A percentile compares a stretch with the other conserved stretches of the same genome.
Evolutionary conservation across 352 stramenopile genomes (phyloP).

Genomic region (Pythium myriotylum): DNA sequence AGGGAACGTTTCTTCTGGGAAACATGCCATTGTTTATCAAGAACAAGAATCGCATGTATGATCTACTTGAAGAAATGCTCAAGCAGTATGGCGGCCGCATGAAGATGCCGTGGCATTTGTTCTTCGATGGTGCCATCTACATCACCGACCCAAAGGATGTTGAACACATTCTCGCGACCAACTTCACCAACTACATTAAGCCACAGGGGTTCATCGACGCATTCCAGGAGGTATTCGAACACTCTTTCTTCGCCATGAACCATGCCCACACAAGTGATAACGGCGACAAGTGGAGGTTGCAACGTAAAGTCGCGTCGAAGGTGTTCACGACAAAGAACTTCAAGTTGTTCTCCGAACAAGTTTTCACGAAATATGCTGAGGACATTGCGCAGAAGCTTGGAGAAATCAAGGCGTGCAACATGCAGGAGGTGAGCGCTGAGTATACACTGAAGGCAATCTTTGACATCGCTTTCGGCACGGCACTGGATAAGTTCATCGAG

Average conservation of each 20-base stretch:
- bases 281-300: conserved; percentile 63
- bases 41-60: conserved; percentile 56
- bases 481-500: conserved; percentile 36
- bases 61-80: conserved; percentile 56
- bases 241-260: conserved; percentile 79
- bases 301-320: conserved; percentile 85
- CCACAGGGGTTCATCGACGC: conserved; percentile 67
- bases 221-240: conserved; percentile 64
- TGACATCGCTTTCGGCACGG: conserved; percentile 57
- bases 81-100: conserved; percentile 47
- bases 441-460: conserved; percentile 66
- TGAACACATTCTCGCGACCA: conserved; percentile 64
- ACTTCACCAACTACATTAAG: conserved; percentile 78
- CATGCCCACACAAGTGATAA: conserved; percentile 52
- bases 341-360: conserved; percentile 43
- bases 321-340: conserved; percentile 84
- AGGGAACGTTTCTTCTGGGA: conserved; percentile 48
- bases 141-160: conserved; percentile 65
- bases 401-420: conserved; percentile 35
- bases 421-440: conserved; percentile 50
- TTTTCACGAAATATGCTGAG: conserved; percentile 51
- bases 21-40: conserved; percentile 57
- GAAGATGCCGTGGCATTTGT: conserved; percentile 72
- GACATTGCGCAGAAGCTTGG: conserved; percentile 12
- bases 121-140: conserved; percentile 67